Base-by-base conservation (phyloP, 306 rosid species). In the Rubus idaeus region DNA sequence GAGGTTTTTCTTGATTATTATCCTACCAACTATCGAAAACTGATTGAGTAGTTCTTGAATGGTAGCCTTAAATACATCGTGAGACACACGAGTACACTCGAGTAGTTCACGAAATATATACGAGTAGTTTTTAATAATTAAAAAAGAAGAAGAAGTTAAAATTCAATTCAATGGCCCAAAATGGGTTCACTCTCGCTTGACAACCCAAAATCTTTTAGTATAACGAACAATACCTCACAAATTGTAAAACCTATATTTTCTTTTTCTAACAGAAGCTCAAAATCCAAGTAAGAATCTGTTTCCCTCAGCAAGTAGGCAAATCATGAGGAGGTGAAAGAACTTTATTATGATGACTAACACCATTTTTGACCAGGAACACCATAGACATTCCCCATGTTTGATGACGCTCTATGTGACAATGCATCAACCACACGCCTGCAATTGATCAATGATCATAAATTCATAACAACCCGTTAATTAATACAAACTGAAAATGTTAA, bases 381-480 rank as follows among this genome's bases (percentile, higher is more conserved):
- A 81, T 79, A 56, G 17, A 61, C 89, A 85, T 83, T 42, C 89
- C 89, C 89, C 87, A 88, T 16, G 26, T 60, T 50, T 35, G 45
- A 73, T 88, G 91, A 5, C 86, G 70, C 75, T 88, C 89, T 58
- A 85, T 75, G 66, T 88, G 91, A 41, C 91, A 85, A 57, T 88
- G 89, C 83, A 88, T 58, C 76, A 88, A 74, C 87, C 89, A 88
- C 69, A 83, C 30, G 1, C 91, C 91, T 85, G 74, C 58, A 61
- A 60, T 57, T 39, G 3, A 70, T 20, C 74, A n/a, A n/a, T n/a
- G n/a, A n/a, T n/a, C n/a, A n/a, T n/a, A n/a, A n/a, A n/a, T n/a
- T n/a, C n/a, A 62, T 26, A 21, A 39, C 20, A 16, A 10, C 12
- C 0, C n/a, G n/a, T n/a, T n/a, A n/a, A 16, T 23, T 53, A 2